Conservation (phyloP, 371 early-diverging fungal species). For the Dinochytrium kinnereticum region DNA sequence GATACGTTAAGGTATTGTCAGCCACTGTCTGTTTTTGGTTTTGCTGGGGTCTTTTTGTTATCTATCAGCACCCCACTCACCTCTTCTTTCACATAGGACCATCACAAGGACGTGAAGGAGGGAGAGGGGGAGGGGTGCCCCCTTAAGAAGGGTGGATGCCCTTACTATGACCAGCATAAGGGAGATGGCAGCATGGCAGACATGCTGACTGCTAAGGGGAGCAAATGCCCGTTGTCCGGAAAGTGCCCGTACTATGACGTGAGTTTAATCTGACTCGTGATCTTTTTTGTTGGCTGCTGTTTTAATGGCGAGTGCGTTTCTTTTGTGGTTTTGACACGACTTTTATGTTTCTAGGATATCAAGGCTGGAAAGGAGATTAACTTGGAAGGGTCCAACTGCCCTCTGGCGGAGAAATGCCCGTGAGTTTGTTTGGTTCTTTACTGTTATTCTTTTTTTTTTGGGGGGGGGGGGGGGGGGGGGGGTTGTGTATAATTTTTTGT, state of each 20-base stretch:
- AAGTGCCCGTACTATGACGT: slow-evolving; percentile 30
- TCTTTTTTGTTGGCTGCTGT: background rate
- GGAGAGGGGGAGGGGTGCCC: slow-evolving; percentile 21
- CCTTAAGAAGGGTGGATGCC: slow-evolving; percentile 28
- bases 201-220: slow-evolving; percentile 14
- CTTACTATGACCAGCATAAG: slow-evolving; percentile 26
- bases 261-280: background rate
- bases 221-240: slow-evolving; percentile 26
- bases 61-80: too few species aligned
- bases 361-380: slow-evolving; percentile 28
- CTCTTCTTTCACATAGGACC: too few species aligned
- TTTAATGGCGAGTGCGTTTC: background rate
- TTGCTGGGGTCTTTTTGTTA: too few species aligned
- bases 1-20: too few species aligned
- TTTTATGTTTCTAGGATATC: slow-evolving; percentile 12
- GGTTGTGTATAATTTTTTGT: too few species aligned
- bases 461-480: too few species aligned
- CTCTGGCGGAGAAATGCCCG: slow-evolving; percentile 27
- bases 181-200: slow-evolving; percentile 15
- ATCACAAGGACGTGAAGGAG: too few species aligned
- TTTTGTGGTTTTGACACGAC: background rate
- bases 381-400: slow-evolving; percentile 23
- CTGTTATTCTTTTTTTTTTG: background rate
- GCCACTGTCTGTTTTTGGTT: too few species aligned
- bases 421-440: background rate